These are phyloP conservation scores for Russula abietina DNA, from an alignment of 768 basidiomycete genomes.

Conservation along the genomic window DNA sequence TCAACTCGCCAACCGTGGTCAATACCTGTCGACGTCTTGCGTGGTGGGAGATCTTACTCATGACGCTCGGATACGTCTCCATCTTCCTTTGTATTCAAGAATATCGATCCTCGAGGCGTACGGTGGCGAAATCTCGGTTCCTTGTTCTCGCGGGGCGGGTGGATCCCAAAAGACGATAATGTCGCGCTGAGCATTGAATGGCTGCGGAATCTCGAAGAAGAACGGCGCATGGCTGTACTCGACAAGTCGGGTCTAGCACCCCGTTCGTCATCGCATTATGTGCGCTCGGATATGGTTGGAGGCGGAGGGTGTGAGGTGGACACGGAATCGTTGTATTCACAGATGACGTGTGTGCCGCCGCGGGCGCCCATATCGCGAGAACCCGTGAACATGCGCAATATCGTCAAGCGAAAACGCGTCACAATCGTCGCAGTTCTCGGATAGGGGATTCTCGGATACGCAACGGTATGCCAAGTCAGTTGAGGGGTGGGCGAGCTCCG, in stretches of 20 bases:
- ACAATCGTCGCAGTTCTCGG: slow-evolving; percentile 39
- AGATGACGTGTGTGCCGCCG: slow-evolving; percentile 58
- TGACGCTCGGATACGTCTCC: slow-evolving; percentile 75
- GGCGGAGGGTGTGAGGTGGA: slow-evolving; percentile 22
- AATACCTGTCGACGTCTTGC: slow-evolving; percentile 34
- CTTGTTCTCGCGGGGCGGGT: slow-evolving; percentile 45
- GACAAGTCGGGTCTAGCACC: slow-evolving; percentile 27
- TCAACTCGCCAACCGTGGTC: slow-evolving; percentile 44
- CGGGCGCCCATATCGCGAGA: slow-evolving; percentile 66
- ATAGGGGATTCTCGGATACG: slow-evolving; percentile 49
- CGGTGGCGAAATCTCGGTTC: slow-evolving; percentile 51
- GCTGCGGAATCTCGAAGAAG: slow-evolving; percentile 46
- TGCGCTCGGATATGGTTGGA: neutral
- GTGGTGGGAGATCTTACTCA: slow-evolving; percentile 85
- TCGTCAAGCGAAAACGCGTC: slow-evolving; percentile 36
- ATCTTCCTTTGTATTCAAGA: slow-evolving; percentile 62
- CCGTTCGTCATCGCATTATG: slow-evolving; percentile 7
- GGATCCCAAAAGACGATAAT: slow-evolving; percentile 16
- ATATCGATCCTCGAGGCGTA: slow-evolving; percentile 39
- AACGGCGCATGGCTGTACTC: slow-evolving; percentile 39
- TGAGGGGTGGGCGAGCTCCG: slow-evolving; percentile 23
- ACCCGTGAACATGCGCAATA: slow-evolving; percentile 41
- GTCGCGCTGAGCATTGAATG: slow-evolving; percentile 34
- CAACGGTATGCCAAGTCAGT: slow-evolving; percentile 52
- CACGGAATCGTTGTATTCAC: slow-evolving; percentile 62